Evolutionary conservation across 805 yeast genomes (phyloP).

Genomic region (Nakazawaea pomicola): DNA sequence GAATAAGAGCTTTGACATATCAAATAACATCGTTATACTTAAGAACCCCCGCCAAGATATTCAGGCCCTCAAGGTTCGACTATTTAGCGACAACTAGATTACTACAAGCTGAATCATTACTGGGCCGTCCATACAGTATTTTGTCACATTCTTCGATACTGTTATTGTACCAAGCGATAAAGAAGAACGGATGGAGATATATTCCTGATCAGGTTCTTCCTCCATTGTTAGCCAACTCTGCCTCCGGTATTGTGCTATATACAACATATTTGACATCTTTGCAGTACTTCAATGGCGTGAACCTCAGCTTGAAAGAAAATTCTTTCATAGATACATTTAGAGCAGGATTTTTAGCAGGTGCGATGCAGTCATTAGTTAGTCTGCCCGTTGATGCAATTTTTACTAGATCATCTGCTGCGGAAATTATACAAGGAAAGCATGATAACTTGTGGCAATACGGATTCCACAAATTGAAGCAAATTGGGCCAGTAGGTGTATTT

Average conservation of each 20-base stretch:
- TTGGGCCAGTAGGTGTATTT: constrained; percentile 81
- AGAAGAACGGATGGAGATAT: constrained; percentile 78
- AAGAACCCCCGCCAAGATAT: constrained; percentile 78
- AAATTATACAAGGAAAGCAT: constrained; percentile 62
- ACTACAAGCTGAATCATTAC: constrained; percentile 38
- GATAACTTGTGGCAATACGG: constrained; percentile 78
- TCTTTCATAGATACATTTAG: constrained; percentile 54
- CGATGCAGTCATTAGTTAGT: constrained; percentile 82
- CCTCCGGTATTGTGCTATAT: constrained; percentile 82
- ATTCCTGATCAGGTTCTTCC: constrained; percentile 84
- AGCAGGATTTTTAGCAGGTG: constrained; percentile 86
- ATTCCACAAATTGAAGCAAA: constrained; percentile 55
- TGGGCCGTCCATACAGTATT: constrained; percentile 44
- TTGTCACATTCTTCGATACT: constrained; percentile 79
- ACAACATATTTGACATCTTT: constrained; percentile 68
- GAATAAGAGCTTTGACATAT: constrained; percentile 76
- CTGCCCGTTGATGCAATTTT: constrained; percentile 92
- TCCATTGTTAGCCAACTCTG: constrained; percentile 82
- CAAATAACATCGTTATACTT: constrained; percentile 76
- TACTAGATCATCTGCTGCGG: constrained; percentile 73
- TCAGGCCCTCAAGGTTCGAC: constrained; percentile 88
- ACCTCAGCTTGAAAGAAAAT: constrained; percentile 22
- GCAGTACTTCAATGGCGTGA: constrained; percentile 28
- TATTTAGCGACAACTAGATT: constrained; percentile 67
- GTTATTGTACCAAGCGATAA: constrained; percentile 63